Evolutionary conservation across 1,284 basidiomycete genomes (phyloP), one percentile per base, ranked within the genome.

Genomic region (Porodaedalea pini): DNA sequence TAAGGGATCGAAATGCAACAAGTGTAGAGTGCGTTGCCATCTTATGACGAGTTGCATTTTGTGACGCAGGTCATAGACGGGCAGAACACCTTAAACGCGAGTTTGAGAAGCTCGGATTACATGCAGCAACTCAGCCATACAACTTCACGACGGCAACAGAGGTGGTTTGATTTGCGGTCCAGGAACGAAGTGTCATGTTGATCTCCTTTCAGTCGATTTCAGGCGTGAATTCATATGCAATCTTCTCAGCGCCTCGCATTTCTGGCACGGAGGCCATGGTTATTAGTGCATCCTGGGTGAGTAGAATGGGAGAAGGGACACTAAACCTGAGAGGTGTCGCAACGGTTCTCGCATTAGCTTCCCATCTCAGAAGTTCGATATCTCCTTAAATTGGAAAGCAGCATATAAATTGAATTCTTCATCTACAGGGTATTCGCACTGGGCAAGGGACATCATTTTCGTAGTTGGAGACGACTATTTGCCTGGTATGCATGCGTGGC

Each of bases 401-500:
- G 11, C 5, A n/a, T 50, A 48, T 40, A n/a, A 45, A 23, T 32
- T n/a, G 10, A n/a, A 43, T 51, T 27, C 25, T 13, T 27, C 32
- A 34, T 45, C 15, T 31, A 13, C 63, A 96, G 94, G 80, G 27
- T 90, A 93, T 65, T 92, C 92, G 32, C 78, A 93, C 54, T 98
- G 94, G 94, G 90, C 93, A 0, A 95, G 94, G 69, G 96, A 99
- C 65, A 78, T 99, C 57, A 76, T 98, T 25, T 90, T 99, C 62
- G 84, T 99, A 27, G 75, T 98, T 59, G 89, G 88, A 50, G 96
- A 98, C 63, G 92, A 86, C 1, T 85, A 96, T 68, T 70, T 94
- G 29, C 88, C 94, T 50, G 97, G 97, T 2, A 89, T 94, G 77
- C 89, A 97, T 60, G 94, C 93, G 1, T 99, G 92, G 86, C 76